Evolutionary conservation across 371 early-diverging fungal genomes (phyloP).

Genomic region (Nematocida parisii): DNA sequence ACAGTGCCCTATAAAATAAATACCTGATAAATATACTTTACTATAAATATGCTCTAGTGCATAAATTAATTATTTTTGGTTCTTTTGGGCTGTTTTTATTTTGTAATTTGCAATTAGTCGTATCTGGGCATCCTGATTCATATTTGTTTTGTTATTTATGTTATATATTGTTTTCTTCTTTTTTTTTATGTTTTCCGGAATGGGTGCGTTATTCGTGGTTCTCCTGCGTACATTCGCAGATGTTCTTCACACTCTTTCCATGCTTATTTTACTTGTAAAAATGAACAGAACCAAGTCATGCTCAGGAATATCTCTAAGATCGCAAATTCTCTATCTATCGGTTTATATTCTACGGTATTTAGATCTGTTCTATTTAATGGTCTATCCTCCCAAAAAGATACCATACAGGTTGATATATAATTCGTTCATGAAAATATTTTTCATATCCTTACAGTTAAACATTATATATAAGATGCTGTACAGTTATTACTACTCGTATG

Average conservation of each 20-base stretch:
- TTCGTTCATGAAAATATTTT: slow-evolving; percentile 86
- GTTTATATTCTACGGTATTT: slow-evolving; percentile 91
- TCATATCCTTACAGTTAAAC: slow-evolving; percentile 78
- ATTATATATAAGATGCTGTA: slow-evolving; percentile 83
- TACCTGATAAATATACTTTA: not conserved
- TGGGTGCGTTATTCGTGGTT: not conserved
- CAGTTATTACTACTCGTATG: slow-evolving; percentile 82
- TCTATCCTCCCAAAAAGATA: slow-evolving; percentile 65
- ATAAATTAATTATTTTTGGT: no score
- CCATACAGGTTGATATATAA: slow-evolving; percentile 75
- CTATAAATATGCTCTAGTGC: not conserved
- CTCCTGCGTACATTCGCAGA: slow-evolving; percentile 46
- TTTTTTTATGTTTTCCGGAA: slow-evolving; percentile 8
- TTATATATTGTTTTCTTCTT: not conserved
- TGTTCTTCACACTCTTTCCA: slow-evolving; percentile 60
- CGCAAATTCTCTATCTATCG: slow-evolving; percentile 83
- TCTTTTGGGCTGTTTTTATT: no score
- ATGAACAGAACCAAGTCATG: slow-evolving; percentile 65
- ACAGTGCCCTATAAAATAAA: slow-evolving; percentile 51
- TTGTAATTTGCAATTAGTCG: no score
- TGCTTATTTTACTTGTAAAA: slow-evolving; percentile 64
- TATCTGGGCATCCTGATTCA: no score
- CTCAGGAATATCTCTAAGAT: slow-evolving; percentile 89
- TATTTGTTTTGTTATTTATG: not conserved
- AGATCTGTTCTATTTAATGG: slow-evolving; percentile 75